A percentile compares a stretch with the other conserved stretches of the same genome.
Conservation (phyloP, 1,284 basidiomycete species). For the Earliella scabrosa region DNA sequence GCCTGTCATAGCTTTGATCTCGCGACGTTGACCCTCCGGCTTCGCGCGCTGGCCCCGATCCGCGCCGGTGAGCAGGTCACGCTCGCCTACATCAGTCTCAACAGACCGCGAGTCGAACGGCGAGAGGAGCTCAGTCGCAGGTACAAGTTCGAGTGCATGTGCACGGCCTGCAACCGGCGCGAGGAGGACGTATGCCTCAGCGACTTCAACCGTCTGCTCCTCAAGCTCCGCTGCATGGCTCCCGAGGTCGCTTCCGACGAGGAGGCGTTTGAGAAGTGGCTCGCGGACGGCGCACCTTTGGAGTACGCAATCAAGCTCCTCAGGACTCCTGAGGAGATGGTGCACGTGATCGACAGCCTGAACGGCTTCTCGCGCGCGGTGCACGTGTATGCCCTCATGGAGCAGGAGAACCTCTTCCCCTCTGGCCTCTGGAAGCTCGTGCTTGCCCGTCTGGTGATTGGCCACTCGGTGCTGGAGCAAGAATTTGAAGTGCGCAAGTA, state of each 20-base stretch:
- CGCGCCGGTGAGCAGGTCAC: too few species aligned
- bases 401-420: not conserved
- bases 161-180: not conserved
- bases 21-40: too few species aligned
- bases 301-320: too few species aligned
- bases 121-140: not conserved
- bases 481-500: not conserved
- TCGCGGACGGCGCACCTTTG: not conserved
- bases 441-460: not conserved
- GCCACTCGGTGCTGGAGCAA: not conserved
- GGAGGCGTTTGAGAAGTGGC: not conserved
- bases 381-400: not conserved
- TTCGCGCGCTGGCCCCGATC: too few species aligned
- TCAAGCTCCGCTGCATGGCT: not conserved
- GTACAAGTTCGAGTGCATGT: not conserved
- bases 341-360: not conserved
- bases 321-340: not conserved
- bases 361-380: not conserved
- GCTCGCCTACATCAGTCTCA: too few species aligned
- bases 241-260: not conserved
- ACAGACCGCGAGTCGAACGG: too few species aligned
- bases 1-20: too few species aligned
- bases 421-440: not conserved
- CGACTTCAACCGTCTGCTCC: not conserved
- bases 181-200: not conserved